Conservation (phyloP, 306 rosid genomes). For the Lathyrus sativus region DNA sequence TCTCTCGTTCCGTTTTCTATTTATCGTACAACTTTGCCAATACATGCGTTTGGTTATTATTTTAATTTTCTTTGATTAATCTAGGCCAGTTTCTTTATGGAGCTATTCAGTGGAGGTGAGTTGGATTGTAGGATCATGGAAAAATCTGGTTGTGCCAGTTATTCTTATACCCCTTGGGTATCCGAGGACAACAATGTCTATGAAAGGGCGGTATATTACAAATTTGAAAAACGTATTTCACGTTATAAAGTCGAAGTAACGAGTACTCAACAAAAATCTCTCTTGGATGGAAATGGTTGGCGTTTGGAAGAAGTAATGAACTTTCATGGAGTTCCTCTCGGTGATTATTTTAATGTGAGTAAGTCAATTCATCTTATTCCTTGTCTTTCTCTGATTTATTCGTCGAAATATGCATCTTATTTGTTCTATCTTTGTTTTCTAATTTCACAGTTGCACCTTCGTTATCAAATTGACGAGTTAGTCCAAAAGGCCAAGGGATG, state of each 20-base stretch:
- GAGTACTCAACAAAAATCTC: conserved; percentile 70
- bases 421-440: conserved; percentile 30
- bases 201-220: conserved; percentile 81
- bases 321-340: conserved; percentile 84
- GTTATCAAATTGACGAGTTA: conserved; percentile 76
- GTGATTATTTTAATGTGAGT: conserved; percentile 81
- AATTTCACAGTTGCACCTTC: conserved; percentile 74
- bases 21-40: not conserved
- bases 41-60: conserved; percentile 26
- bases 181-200: conserved; percentile 62
- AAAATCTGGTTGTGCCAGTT: conserved; percentile 73
- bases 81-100: conserved; percentile 72
- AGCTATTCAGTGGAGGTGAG: conserved; percentile 77
- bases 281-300: conserved; percentile 69
- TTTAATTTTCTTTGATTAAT: conserved; percentile 38
- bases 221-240: conserved; percentile 68
- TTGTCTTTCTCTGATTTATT: conserved; percentile 9
- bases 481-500: conserved; percentile 57
- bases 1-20: conserved; percentile 22
- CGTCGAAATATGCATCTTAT: not conserved
- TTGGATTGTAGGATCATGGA: conserved; percentile 81
- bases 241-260: conserved; percentile 81
- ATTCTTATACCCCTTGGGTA: conserved; percentile 89
- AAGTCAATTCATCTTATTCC: conserved; percentile 32
- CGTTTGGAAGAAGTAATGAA: conserved; percentile 85